Conservation (phyloP, 2,329 filamentous ascomycete genomes). For the Aureobasidium sp. region DNA sequence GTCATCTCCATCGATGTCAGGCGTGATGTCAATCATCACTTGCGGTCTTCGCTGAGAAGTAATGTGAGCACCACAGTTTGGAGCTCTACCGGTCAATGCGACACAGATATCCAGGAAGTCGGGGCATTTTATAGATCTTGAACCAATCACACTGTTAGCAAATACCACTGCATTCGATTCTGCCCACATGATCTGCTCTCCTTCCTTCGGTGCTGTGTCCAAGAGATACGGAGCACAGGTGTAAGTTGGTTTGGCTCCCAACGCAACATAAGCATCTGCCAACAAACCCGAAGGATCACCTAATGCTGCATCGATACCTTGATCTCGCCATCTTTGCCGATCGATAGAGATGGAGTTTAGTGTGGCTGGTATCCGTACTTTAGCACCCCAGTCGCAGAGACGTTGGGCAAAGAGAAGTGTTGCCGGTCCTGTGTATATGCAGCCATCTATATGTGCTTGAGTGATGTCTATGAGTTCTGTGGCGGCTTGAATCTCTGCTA, state of each 20-base stretch:
- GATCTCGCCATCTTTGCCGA: slow-evolving; percentile 30
- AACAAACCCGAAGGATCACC: slow-evolving; percentile 27
- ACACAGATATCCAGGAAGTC: slow-evolving; percentile 38
- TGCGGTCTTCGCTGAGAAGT: slow-evolving; percentile 16
- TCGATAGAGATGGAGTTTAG: slow-evolving; percentile 39
- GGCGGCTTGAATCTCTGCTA: slow-evolving; percentile 30
- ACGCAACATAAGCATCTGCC: slow-evolving; percentile 30
- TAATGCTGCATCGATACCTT: slow-evolving; percentile 27
- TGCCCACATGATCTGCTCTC: slow-evolving; percentile 36
- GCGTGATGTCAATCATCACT: slow-evolving; percentile 12
- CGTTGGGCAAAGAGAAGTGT: slow-evolving; percentile 30
- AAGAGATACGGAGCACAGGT: slow-evolving; percentile 39
- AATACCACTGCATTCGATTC: slow-evolving; percentile 41
- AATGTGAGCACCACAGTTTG: slow-evolving; percentile 23
- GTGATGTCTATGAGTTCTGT: slow-evolving; percentile 28
- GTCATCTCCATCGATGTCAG: slow-evolving; percentile 22
- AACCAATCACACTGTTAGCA: slow-evolving; percentile 39
- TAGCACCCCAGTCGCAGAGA: slow-evolving; percentile 27
- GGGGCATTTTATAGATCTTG: slow-evolving; percentile 38
- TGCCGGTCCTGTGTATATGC: slow-evolving; percentile 34
- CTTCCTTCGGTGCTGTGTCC: slow-evolving; percentile 25
- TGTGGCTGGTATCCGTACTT: slow-evolving; percentile 32
- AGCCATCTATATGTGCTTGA: slow-evolving; percentile 37
- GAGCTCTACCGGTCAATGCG: slow-evolving; percentile 34
- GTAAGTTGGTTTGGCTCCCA: slow-evolving; percentile 35